Evolutionary conservation across 2,329 filamentous ascomycete genomes (phyloP), one percentile per base, ranked within the genome.

Genomic region (Alternaria sp.): DNA sequence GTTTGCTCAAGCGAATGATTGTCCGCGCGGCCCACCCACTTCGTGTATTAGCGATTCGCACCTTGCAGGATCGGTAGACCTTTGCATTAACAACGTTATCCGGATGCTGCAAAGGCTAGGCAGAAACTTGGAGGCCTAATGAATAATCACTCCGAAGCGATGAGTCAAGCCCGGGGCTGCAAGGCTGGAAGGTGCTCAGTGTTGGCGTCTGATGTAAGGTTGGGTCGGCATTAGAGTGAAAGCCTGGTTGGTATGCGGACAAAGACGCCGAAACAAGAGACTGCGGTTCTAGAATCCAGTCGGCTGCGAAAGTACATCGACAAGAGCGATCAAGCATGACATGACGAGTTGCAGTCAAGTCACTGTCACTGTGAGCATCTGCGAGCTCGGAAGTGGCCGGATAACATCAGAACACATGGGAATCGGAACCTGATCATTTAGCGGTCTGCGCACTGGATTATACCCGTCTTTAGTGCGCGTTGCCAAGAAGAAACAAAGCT

Each of bases 301-400:
- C 34, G 27, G 45, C 12, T 38, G 20, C 27, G 22, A 25, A 16
- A 14, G 16, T 28, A 43, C n/a, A 18, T 34, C 20, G 32, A 41
- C 10, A 12, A 27, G 30, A n/a, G 25, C 34, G 46, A 28, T 40
- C 20, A 43, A n/a, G 11, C 34, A 28, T 41, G 22, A 43, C 30
- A 58, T 51, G 41, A 58, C 55, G 45, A 32, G 50, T 51, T 25
- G 28, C 7, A 32, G 36, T 50, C 52, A 49, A 16, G 36, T 30
- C 41, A 55, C 41, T 36, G 48, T 59, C 27, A 59, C 36, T 27
- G 41, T 56, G 57, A 57, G 49, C 16, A 41, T 62, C 12, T 49
- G 60, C 54, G 59, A 61, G 63, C 57, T 25, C 69, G 69, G 69
- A 70, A 66, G 66, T 59, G 63, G 38, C 59, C 67, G 69, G 68